Conservation (phyloP, 2,329 filamentous ascomycete species). For the Coniosporium tulheliwenetii region DNA sequence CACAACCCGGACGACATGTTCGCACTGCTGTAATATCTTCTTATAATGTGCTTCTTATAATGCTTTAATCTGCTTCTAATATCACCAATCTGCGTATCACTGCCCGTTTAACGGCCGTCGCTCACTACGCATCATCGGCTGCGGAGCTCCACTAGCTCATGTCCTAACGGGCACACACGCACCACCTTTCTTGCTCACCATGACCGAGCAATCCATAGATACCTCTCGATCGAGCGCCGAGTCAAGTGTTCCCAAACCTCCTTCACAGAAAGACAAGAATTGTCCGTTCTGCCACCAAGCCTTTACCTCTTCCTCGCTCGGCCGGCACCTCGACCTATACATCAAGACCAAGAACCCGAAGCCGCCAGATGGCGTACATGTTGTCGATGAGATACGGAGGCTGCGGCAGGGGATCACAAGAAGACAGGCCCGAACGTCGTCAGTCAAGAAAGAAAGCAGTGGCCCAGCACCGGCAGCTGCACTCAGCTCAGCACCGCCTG, state of each 20-base stretch:
- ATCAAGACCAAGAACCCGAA: conserved; percentile 90
- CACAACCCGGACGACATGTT: too few relatives aligned
- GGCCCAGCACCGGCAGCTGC: too few relatives aligned
- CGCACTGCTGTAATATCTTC: too few relatives aligned
- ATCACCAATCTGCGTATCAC: too few relatives aligned
- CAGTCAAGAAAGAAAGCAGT: too few relatives aligned
- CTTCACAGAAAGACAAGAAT: conserved; percentile 63
- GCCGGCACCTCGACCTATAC: conserved; percentile 85
- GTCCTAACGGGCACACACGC: too few relatives aligned
- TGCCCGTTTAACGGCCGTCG: too few relatives aligned
- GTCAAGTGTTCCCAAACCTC: conserved; percentile 18
- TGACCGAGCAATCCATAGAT: conserved; percentile 21
- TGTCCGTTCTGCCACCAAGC: conserved; percentile 80
- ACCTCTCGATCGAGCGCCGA: conserved; percentile 16
- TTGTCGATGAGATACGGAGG: conserved; percentile 77
- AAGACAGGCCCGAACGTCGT: conserved; percentile 46
- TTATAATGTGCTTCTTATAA: too few relatives aligned
- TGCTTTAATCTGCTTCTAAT: too few relatives aligned
- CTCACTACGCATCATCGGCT: too few relatives aligned
- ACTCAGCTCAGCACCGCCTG: too few relatives aligned
- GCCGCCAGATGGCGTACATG: conserved; percentile 69
- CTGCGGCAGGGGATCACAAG: conserved; percentile 75
- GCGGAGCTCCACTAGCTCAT: too few relatives aligned
- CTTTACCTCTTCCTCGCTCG: conserved; percentile 87
- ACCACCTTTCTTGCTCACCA: conserved; percentile 1